phyloP scores from a whole-genome alignment of 495 filamentous ascomycete genomes.

The Penicillium goetzii region DNA sequence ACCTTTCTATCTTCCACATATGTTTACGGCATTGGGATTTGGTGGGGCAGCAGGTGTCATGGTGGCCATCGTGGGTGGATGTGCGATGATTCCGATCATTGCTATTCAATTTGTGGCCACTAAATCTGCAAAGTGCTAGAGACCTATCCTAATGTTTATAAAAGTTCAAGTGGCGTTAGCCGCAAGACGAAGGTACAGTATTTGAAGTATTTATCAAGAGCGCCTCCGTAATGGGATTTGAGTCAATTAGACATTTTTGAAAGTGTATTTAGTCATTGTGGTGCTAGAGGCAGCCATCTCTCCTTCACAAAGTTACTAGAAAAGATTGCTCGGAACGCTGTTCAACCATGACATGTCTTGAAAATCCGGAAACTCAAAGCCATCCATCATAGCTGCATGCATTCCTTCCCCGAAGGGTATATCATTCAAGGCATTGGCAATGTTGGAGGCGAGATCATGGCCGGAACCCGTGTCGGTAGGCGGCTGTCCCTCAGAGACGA shows the following conservation, averaged over 20 bases:
- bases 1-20: constrained; percentile 39
- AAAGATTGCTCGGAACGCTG: constrained; percentile 43
- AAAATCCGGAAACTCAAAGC: constrained; percentile 40
- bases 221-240: too few species aligned
- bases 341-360: constrained; percentile 48
- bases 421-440: constrained; percentile 25
- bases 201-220: too few species aligned
- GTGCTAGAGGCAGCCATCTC: not conserved
- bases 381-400: constrained; percentile 35
- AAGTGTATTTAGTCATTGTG: not conserved
- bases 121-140: not conserved
- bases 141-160: not conserved
- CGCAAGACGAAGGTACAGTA: not conserved
- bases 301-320: constrained; percentile 3
- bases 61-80: constrained; percentile 33
- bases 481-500: constrained; percentile 29
- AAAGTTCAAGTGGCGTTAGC: not conserved
- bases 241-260: not conserved
- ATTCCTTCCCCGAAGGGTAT: constrained; percentile 38
- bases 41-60: constrained; percentile 37
- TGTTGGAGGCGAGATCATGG: not conserved
- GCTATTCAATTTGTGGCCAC: constrained; percentile 29
- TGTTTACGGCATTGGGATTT: constrained; percentile 36
- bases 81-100: constrained; percentile 31
- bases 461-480: constrained; percentile 4